Base-by-base conservation (phyloP, 2,329 filamentous ascomycete species). In the Thermothelomyces thermophilus region DNA sequence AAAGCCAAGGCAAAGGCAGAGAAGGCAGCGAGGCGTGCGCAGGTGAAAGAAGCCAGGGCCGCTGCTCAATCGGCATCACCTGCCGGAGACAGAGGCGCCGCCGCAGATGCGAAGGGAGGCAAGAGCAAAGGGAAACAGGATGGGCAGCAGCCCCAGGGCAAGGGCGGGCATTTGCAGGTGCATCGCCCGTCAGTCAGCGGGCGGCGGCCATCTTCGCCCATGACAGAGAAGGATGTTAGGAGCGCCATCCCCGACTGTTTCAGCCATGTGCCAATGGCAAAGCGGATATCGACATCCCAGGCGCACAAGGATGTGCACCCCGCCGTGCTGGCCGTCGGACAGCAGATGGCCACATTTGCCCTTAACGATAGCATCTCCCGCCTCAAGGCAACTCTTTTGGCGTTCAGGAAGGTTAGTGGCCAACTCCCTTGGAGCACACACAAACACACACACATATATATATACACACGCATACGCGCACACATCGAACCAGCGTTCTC, bases 1-100 rank as follows among this genome's bases (percentile, higher is more conserved):
- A 97, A 97, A 71, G 91, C 90, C 62, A 83, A 82, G 65, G 85
- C 86, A 54, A 91, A 95, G 67, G 90, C 88, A 28, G 91, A 96
- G 66, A 97, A 96, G 72, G 86, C 87, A 46, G 90, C 90, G 41
- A 78, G 88, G 54, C 79, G 91, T 71, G 88, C 86, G 42, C 83
- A 83, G 63, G 80, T 76, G 61, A 88, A 84, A 64, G 72, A 73
- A 26, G 72, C 75, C 3, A 77, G 77, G 55, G 64, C 64, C 26
- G 68, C 72, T 1, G 68, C 68, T 50, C 65, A 66, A 17, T 70
- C 70, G 56, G 69, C 62, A 55, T 67, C 66, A 55, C 64, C 69
- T 58, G 60, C 64, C 51, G 62, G 68, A 60, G 64, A 70, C 61
- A 60, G 44, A 19, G 48, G 46, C 2, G 35, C 37, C 16, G 28